Evolutionary conservation across 2,329 filamentous ascomycete genomes (phyloP), one percentile per base, ranked within the genome.

Genomic region (Cladosporium sphaerospermum): DNA sequence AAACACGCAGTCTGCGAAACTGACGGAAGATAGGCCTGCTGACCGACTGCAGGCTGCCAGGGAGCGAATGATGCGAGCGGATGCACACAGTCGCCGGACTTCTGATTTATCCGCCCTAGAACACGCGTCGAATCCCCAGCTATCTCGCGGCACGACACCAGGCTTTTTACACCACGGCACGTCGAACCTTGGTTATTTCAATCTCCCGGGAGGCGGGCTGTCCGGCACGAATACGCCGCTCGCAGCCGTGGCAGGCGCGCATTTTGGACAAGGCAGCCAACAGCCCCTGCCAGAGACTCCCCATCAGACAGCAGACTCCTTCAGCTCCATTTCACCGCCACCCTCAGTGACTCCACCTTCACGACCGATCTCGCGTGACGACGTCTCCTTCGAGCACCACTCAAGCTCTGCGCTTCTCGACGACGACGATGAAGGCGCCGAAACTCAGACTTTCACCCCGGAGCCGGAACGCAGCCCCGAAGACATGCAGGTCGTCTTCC

Each of bases 401-500:
- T 16, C 53, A 45, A 43, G 40, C 48, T 43, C 56, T 41, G 18
- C 59, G 56, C 16, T 57, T 54, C 13, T 37, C 52, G 62, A 67
- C 44, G 62, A 60, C 8, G 33, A 53, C 37, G 63, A 59, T 45
- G 48, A 53, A 43, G 18, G 66, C 62, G 56, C 59, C 52, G 62
- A 54, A 50, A 65, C 71, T 48, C 73, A 76, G 18, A 75, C 73
- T 31, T 74, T 79, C 44, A 75, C 76, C 52, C 80, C 45, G 2
- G 52, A 85, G 65, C 81, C 83, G 19, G 89, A 96, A 66, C 85
- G 83, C 4, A 81, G 85, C 23, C 80, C 88, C 2, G 89, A 96
- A 59, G 93, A 99, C 65, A 78, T 96, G 50, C 93, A 99, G 69
- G 87, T 95, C 45, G 87, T 97, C 5, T 92, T 95, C 64, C 86